Evolutionary conservation across 176 grass and related monocot species (phyloP), one percentile per base, ranked within the genome.

Genomic region (Tillandsia leiboldiana): DNA sequence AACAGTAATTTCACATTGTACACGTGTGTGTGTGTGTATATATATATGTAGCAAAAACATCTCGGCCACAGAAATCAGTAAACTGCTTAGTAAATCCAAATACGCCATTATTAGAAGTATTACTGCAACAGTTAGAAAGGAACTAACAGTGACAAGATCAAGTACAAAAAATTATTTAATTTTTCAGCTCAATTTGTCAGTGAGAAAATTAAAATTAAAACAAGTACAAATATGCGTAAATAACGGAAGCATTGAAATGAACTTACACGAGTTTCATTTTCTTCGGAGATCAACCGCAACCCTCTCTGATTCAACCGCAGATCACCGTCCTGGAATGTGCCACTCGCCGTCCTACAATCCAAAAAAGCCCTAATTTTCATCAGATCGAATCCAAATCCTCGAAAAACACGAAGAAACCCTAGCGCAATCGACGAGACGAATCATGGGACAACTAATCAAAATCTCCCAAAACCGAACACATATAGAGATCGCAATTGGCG

Each of bases 261-360:
- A 61, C 56, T 61, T 61, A 61, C 56, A 23, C 17, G 17, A 72
- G 66, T 65, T 72, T 77, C 73, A 26, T 64, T 72, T 89, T 92
- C 86, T 56, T 81, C 82, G 1, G 83, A 88, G 68, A 83, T 87
- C 79, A 92, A 71, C 73, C 64, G 72, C 79, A 92, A 65, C 1
- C 89, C 84, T 70, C 68, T 89, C 78, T 97, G 89, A 79, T 92
- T 97, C 50, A 92, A 69, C 10, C 86, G 86, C 67, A 97, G 70
- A 54, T 92, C 89, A 26, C 93, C 93, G 66, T 97, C 93, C 72
- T 87, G 86, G 73, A 97, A 97, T 8, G 93, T 97, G 50, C 93
- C 93, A 28, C 93, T 97, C 11, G 93, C 89, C 10, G 89, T 97
- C 89, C 93, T 97, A 70, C 77, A 80, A 79, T 10, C 12, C 51